phyloP scores from a whole-genome alignment of 371 early-diverging fungal species.

The Sporodiniella umbellata region DNA sequence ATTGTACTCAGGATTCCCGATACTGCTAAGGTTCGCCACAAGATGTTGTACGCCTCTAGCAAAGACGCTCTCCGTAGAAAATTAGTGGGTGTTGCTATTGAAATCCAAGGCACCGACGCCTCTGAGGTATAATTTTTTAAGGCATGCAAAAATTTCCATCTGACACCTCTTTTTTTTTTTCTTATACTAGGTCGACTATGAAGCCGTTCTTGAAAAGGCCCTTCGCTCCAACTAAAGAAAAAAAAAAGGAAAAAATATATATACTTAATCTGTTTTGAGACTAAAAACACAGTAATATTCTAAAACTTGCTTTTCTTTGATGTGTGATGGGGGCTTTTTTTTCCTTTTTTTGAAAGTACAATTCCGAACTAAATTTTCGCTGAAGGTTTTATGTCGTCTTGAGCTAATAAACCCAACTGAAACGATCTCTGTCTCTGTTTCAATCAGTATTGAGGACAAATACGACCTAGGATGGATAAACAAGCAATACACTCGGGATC shows the following conservation, averaged over 20 bases:
- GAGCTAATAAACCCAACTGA: too few relatives aligned
- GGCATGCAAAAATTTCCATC: too few relatives aligned
- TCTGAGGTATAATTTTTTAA: conserved; percentile 47
- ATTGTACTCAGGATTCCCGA: conserved; percentile 77
- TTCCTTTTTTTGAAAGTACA: neutral
- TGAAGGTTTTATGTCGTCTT: too few relatives aligned
- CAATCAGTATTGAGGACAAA: too few relatives aligned
- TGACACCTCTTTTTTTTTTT: neutral
- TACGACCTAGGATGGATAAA: too few relatives aligned
- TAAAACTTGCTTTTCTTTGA: neutral
- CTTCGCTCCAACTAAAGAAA: conserved; percentile 18
- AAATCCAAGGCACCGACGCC: conserved; percentile 84
- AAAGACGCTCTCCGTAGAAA: conserved; percentile 78
- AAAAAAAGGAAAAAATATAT: conserved; percentile 1
- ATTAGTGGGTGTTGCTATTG: conserved; percentile 73
- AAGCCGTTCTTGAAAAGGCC: conserved; percentile 78
- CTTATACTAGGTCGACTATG: conserved; percentile 61
- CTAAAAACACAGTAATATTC: neutral
- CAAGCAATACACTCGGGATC: too few relatives aligned
- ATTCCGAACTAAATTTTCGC: too few relatives aligned
- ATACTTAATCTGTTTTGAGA: neutral
- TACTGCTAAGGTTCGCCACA: conserved; percentile 67
- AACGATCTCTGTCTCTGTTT: too few relatives aligned
- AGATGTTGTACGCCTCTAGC: conserved; percentile 93
- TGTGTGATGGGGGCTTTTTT: too few relatives aligned